Conservation (phyloP, 306 rosid genomes). For the Fragaria nilgerrensis region DNA sequence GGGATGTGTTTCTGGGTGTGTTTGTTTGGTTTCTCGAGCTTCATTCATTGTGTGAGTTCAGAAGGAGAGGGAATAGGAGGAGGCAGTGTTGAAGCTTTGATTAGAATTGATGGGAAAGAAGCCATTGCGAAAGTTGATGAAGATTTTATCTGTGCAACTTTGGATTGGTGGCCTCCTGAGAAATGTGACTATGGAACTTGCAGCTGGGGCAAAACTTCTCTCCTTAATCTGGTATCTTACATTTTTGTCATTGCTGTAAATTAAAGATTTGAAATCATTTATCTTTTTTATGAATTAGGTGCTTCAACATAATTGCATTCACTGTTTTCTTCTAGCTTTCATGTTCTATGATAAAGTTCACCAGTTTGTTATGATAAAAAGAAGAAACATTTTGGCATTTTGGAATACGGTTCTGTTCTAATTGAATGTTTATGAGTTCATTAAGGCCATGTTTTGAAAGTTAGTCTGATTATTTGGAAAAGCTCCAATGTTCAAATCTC, state of each 20-base stretch:
- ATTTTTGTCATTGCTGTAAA: neutral
- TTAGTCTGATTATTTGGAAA: neutral
- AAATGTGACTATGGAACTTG: constrained; percentile 91
- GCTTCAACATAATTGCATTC: neutral
- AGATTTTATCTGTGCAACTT: constrained; percentile 86
- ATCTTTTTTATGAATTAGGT: neutral
- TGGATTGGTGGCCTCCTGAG: constrained; percentile 99
- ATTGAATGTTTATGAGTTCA: neutral
- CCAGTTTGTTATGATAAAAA: neutral
- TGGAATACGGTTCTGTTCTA: neutral
- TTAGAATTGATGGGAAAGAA: constrained; percentile 51
- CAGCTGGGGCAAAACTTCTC: constrained; percentile 85
- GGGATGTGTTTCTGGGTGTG: constrained; percentile 47
- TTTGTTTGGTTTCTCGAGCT: constrained; percentile 34
- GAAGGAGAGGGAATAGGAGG: constrained; percentile 23
- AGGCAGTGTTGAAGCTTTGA: constrained; percentile 40
- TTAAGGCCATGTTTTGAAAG: neutral
- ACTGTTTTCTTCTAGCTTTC: neutral
- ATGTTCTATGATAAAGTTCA: neutral
- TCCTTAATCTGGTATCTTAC: constrained; percentile 73
- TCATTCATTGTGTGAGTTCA: constrained; percentile 27
- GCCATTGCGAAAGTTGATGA: constrained; percentile 63
- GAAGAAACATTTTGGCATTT: neutral
- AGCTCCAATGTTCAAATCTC: neutral
- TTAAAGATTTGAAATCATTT: neutral